Percentiles rank a stretch among this genome's conserved stretches.
Evolutionary conservation across 345 rosid species (phyloP).

Genomic region (Triadica sebifera): DNA sequence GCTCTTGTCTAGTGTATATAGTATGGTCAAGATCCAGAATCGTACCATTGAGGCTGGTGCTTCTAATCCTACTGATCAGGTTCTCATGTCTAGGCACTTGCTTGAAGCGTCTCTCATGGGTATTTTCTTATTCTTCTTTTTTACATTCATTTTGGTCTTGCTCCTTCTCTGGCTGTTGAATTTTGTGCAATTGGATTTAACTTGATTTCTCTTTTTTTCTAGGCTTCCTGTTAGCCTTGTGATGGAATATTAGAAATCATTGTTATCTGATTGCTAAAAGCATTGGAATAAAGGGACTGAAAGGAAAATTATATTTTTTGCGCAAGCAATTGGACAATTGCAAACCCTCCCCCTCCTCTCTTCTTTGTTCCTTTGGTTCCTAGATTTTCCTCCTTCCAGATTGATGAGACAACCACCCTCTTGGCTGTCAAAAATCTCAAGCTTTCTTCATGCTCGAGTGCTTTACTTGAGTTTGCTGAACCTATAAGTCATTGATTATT

Average conservation of each 20-base stretch:
- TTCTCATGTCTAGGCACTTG: constrained; percentile 64
- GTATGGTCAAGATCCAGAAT: constrained; percentile 53
- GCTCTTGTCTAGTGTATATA: constrained; percentile 54
- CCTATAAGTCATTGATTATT: neutral
- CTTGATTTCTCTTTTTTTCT: neutral
- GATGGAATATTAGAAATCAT: neutral
- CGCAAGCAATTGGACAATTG: too few species aligned
- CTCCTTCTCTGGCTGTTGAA: neutral
- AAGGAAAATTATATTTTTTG: too few species aligned
- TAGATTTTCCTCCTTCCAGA: too few species aligned
- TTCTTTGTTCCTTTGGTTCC: neutral
- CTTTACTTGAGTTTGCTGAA: neutral
- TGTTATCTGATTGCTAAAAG: neutral
- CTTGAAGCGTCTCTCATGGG: constrained; percentile 94
- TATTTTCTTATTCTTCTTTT: constrained; percentile 17
- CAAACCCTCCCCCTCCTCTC: neutral
- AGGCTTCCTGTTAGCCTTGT: too few species aligned
- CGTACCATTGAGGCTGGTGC: constrained; percentile 51
- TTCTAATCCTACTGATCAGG: constrained; percentile 77
- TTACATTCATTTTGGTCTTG: neutral
- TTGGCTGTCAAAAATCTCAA: neutral
- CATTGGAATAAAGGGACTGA: neutral
- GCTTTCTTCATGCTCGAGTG: neutral
- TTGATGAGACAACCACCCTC: too few species aligned
- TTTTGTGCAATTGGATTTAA: neutral